These are phyloP conservation scores for Stipa capillata DNA, from an alignment of 176 grass and related monocot species.

Conservation along the genomic window DNA sequence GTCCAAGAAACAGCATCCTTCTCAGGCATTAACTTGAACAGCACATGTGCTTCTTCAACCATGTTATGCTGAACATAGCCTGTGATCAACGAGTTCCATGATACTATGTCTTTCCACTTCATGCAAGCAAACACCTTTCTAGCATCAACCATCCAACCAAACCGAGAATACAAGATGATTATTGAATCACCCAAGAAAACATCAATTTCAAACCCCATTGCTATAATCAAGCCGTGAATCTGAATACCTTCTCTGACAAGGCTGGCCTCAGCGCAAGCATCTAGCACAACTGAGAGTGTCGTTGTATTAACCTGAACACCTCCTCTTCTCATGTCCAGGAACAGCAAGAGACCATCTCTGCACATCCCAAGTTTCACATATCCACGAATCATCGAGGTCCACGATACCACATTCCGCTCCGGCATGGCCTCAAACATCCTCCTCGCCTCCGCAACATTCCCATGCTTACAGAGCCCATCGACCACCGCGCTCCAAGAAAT, in stretches of 20 bases:
- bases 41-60: slow-evolving; percentile 47
- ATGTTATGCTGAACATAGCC: slow-evolving; percentile 46
- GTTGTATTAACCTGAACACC: slow-evolving; percentile 36
- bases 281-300: slow-evolving; percentile 44
- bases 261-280: slow-evolving; percentile 43
- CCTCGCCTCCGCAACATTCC: slow-evolving; percentile 38
- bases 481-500: slow-evolving; percentile 56
- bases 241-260: slow-evolving; percentile 52
- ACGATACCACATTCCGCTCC: slow-evolving; percentile 61
- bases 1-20: slow-evolving; percentile 76
- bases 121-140: slow-evolving; percentile 41
- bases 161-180: slow-evolving; percentile 60
- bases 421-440: slow-evolving; percentile 56
- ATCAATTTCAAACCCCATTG: slow-evolving; percentile 38
- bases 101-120: slow-evolving; percentile 50
- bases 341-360: slow-evolving; percentile 52
- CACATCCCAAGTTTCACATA: slow-evolving; percentile 33
- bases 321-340: slow-evolving; percentile 48
- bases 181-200: slow-evolving; percentile 44
- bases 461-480: slow-evolving; percentile 53
- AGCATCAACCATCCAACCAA: slow-evolving; percentile 44
- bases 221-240: slow-evolving; percentile 46
- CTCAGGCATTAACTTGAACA: slow-evolving; percentile 63
- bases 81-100: slow-evolving; percentile 66
- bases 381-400: slow-evolving; percentile 69